Base-by-base conservation (phyloP, 2,329 filamentous ascomycete genomes). In the Trematosphaeria pertusa region DNA sequence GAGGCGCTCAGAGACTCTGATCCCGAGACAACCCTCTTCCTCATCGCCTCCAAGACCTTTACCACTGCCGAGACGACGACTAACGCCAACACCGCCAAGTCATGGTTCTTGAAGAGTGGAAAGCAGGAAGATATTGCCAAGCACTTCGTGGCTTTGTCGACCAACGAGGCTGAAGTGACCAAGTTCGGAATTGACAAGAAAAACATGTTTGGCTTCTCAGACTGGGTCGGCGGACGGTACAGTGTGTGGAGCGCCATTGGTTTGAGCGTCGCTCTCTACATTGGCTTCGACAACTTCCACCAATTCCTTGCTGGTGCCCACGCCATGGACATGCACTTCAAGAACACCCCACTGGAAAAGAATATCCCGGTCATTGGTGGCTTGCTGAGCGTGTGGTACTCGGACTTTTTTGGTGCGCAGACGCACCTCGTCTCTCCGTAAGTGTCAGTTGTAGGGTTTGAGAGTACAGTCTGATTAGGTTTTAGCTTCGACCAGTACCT, bases 141-240 rank as follows among this genome's bases (percentile, higher is more conserved):
- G 84, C 94, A 99, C 83, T 99, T 99, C 70, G 94, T 97, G 47
- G 94, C 94, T 35, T 85, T 99, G 42, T 97, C 94, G 38, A 99
- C 94, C 73, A 99, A 99, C 77, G 89, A 93, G 78, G 73, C 80
- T 43, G 93, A 97, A 79, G 94, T 99, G 53, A 91, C 89, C 77
- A 97, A 97, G 82, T 99, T 99, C 67, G 94, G 94, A 59, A 99
- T 99, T 68, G 93, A 97, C 78, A 87, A 87, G 77, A 93, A 93
- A 83, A 99, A 97, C 83, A 99, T 99, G 94, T 99, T 99, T 70
- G 92, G 91, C 65, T 99, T 99, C 73, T 92, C 93, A 76, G 95
- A 89, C 77, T 99, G 94, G 94, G 93, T 97, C 41, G 94, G 94
- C 73, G 94, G 94, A 47, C 89, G 94, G 50, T 99, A 99, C 84